These are phyloP conservation scores for Bauhinia variegata DNA, from an alignment of 306 rosid genomes.

Conservation along the genomic window DNA sequence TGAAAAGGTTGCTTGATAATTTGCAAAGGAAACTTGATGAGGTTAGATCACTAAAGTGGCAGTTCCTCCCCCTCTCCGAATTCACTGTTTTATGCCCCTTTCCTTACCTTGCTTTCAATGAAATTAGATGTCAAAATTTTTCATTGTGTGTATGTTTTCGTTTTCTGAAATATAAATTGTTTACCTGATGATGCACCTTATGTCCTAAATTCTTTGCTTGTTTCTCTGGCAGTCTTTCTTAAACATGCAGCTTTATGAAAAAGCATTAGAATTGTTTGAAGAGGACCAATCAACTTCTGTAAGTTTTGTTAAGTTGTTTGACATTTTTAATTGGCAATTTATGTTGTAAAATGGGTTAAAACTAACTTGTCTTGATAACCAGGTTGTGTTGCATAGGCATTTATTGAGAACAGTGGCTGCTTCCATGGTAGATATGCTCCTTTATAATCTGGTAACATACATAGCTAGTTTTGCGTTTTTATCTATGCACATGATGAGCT, in stretches of 20 bases:
- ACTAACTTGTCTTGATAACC: slow-evolving; percentile 43
- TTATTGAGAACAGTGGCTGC: slow-evolving; percentile 84
- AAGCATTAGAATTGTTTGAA: slow-evolving; percentile 90
- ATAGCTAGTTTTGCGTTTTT: slow-evolving; percentile 22
- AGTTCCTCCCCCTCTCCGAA: slow-evolving; percentile 11
- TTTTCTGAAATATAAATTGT: slow-evolving; percentile 1
- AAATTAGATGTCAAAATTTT: background rate
- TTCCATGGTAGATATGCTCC: slow-evolving; percentile 71
- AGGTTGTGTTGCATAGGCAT: slow-evolving; percentile 97
- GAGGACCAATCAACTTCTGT: slow-evolving; percentile 92
- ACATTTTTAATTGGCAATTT: slow-evolving; percentile 27
- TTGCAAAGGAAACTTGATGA: slow-evolving; percentile 90
- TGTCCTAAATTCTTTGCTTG: slow-evolving; percentile 34
- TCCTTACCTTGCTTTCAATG: slow-evolving; percentile 14
- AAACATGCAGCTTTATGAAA: slow-evolving; percentile 91
- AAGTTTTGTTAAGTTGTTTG: slow-evolving; percentile 45
- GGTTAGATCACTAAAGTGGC: slow-evolving; percentile 55
- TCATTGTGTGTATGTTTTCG: background rate
- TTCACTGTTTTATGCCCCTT: slow-evolving; percentile 1
- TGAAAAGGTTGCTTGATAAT: slow-evolving; percentile 75
- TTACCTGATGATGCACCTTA: slow-evolving; percentile 15
- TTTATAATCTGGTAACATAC: slow-evolving; percentile 66
- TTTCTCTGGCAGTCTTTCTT: slow-evolving; percentile 80
- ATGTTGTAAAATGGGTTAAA: slow-evolving; percentile 37
- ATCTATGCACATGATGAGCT: slow-evolving; percentile 23